A percentile compares a stretch with the other conserved stretches of the same genome.
Evolutionary conservation across 2,329 filamentous ascomycete species (phyloP).

Genomic region (Colletotrichum tabaci): DNA sequence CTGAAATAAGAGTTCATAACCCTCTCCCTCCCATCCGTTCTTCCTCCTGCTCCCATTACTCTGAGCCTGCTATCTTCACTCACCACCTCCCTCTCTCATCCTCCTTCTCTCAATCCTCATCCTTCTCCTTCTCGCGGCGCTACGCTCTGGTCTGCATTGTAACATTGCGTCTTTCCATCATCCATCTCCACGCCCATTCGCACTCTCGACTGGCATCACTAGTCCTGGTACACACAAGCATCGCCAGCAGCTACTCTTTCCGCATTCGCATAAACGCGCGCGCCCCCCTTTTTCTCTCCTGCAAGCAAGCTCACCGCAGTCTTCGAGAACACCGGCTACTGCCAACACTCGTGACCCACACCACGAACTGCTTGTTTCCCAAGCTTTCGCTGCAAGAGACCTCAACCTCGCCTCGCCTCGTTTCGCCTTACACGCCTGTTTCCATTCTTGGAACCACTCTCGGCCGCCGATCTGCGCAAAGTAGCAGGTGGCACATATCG

Average conservation of each 20-base stretch:
- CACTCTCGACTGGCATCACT: neutral
- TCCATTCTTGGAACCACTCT: slow-evolving; percentile 17
- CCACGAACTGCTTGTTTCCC: slow-evolving; percentile 33
- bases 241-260: slow-evolving; percentile 11
- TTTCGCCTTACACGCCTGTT: slow-evolving; percentile 14
- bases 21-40: slow-evolving; percentile 39
- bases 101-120: neutral
- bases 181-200: neutral
- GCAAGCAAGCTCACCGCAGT: slow-evolving; percentile 37
- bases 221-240: slow-evolving; percentile 13
- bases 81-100: slow-evolving; percentile 18
- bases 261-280: slow-evolving; percentile 7
- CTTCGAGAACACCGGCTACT: slow-evolving; percentile 13
- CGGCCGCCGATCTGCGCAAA: slow-evolving; percentile 14
- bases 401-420: slow-evolving; percentile 34
- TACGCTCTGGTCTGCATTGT: slow-evolving; percentile 18
- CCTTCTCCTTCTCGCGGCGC: slow-evolving; percentile 12
- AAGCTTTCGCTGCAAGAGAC: slow-evolving; percentile 33
- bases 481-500: neutral
- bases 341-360: slow-evolving; percentile 32
- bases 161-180: neutral
- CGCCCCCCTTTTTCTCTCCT: slow-evolving; percentile 32
- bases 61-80: slow-evolving; percentile 31
- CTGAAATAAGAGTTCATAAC: slow-evolving; percentile 40
- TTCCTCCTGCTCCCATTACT: slow-evolving; percentile 21